Percentiles rank a stretch among this genome's conserved stretches.
Conservation (phyloP, 768 basidiomycete species). For the Russula brevipes region DNA sequence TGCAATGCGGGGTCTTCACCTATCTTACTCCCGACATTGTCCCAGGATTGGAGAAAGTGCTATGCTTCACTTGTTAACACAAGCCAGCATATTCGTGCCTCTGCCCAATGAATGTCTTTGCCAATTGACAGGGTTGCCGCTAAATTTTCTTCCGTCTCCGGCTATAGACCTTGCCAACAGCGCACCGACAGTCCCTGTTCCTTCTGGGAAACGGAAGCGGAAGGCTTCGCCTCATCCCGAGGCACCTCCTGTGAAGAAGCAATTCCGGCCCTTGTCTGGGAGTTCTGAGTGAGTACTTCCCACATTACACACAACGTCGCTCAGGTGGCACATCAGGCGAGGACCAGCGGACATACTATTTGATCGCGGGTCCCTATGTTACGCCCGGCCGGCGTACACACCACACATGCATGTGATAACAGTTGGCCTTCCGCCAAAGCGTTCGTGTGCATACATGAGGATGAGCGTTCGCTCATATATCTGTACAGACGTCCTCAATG, state of each 20-base stretch:
- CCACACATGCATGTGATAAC: constrained; percentile 46
- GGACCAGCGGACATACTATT: constrained; percentile 50
- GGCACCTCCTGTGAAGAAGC: constrained; percentile 9
- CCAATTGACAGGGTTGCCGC: constrained; percentile 72
- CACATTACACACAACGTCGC: background rate
- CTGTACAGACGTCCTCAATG: constrained; percentile 58
- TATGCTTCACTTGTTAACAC: constrained; percentile 72
- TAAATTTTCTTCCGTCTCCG: constrained; percentile 43
- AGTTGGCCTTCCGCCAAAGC: constrained; percentile 63
- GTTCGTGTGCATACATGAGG: constrained; percentile 38
- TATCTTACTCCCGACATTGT: constrained; percentile 1
- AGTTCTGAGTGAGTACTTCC: constrained; percentile 2
- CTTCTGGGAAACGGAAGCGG: constrained; percentile 14
- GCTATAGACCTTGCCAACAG: background rate
- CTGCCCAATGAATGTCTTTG: constrained; percentile 81
- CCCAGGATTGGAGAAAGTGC: constrained; percentile 69
- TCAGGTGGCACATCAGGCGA: constrained; percentile 29
- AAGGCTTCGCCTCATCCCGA: constrained; percentile 12
- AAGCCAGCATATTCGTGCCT: constrained; percentile 68
- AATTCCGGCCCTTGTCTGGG: background rate
- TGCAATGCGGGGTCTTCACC: background rate
- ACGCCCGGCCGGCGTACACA: constrained; percentile 53
- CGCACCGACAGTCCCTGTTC: background rate
- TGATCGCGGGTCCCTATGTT: constrained; percentile 57
- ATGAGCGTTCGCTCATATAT: background rate